Conservation (phyloP, 208 protist species). For the Crithidia expoeki region DNA sequence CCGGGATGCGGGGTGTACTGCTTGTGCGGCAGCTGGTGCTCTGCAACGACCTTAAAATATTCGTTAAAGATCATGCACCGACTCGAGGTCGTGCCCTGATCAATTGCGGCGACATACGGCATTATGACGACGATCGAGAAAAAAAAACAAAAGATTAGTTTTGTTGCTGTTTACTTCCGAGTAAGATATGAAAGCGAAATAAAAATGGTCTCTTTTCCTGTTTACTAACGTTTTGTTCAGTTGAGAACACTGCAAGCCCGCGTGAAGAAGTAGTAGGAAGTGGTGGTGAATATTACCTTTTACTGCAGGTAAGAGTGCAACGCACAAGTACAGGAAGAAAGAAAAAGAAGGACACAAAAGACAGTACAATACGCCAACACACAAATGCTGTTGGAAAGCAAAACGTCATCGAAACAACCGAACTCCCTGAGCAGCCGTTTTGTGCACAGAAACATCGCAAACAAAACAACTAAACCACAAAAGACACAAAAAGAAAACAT, state of each 20-base stretch:
- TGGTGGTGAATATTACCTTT: neutral
- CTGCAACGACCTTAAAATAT: conserved; percentile 53
- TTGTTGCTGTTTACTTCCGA: conserved; percentile 2
- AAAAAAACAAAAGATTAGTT: neutral
- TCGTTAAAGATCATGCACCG: conserved; percentile 95
- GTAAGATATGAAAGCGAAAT: neutral
- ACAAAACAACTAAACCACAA: no score
- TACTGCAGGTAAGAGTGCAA: neutral
- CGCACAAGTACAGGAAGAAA: neutral
- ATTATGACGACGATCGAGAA: conserved; percentile 15
- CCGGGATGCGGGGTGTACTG: conserved; percentile 87
- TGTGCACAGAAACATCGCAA: no score
- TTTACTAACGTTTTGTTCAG: neutral
- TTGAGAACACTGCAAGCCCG: conserved; percentile 12
- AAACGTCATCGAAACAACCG: no score
- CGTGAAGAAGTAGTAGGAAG: conserved; percentile 4
- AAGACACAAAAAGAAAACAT: no score
- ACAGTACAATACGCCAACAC: no score
- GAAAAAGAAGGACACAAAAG: no score
- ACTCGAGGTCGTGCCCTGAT: conserved; percentile 96
- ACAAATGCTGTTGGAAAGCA: no score
- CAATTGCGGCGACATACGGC: conserved; percentile 88
- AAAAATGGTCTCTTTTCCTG: no score
- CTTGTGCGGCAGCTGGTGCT: conserved; percentile 80
- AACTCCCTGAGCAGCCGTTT: no score